These are phyloP conservation scores for Nicotiana otophora DNA, from an alignment of 257 asterid genomes.

Conservation along the genomic window DNA sequence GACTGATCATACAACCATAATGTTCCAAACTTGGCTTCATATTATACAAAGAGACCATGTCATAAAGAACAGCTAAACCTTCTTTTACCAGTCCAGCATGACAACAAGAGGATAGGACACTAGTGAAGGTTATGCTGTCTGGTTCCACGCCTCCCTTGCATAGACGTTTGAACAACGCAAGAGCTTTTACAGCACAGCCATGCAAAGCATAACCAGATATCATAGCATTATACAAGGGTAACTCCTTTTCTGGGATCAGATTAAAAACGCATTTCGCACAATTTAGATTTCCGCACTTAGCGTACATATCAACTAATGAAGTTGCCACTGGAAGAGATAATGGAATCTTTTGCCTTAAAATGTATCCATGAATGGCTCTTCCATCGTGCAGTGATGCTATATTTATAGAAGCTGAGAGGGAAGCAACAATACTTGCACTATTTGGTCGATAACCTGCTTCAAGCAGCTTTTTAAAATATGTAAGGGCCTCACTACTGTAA, in stretches of 20 bases:
- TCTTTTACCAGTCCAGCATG: conserved; percentile 19
- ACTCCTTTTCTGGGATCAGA: conserved; percentile 8
- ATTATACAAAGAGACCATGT: conserved; percentile 18
- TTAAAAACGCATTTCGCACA: conserved; percentile 15
- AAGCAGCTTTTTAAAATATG: conserved; percentile 18
- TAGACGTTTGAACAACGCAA: conserved; percentile 13
- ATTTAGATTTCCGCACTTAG: conserved; percentile 22
- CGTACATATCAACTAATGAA: conserved; percentile 28
- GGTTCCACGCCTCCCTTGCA: conserved; percentile 16
- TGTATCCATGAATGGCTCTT: conserved; percentile 25
- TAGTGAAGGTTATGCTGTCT: conserved; percentile 25
- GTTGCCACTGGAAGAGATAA: conserved; percentile 19
- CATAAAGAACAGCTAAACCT: conserved; percentile 4
- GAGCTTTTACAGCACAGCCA: conserved; percentile 21
- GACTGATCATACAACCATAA: conserved; percentile 22
- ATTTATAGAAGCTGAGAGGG: conserved; percentile 23
- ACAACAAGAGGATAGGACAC: conserved; percentile 25
- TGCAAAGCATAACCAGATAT: conserved; percentile 28
- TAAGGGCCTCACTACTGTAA: conserved; percentile 16
- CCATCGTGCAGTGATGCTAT: conserved; percentile 19
- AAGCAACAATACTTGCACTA: conserved; percentile 14
- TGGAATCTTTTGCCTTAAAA: conserved; percentile 13
- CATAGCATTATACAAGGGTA: conserved; percentile 24
- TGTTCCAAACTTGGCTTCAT: conserved; percentile 23
- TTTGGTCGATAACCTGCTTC: conserved; percentile 21